A percentile compares a stretch with the other conserved stretches of the same genome.
phyloP scores from a whole-genome alignment of 768 basidiomycete genomes.

The Auriscalpium vulgare region DNA sequence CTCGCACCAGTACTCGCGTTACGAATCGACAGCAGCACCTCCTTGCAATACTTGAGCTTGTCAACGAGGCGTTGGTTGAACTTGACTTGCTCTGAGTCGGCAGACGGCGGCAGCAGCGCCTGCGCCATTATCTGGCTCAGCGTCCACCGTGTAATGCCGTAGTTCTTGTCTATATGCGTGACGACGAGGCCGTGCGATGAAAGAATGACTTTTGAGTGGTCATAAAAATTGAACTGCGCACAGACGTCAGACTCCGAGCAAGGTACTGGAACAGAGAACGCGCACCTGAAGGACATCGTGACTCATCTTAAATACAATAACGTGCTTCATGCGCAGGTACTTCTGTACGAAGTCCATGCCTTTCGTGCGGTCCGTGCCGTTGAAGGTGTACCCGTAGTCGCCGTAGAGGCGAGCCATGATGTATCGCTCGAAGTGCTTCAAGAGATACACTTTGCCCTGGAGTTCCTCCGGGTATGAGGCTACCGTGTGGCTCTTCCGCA shows the following conservation, averaged over 20 bases:
- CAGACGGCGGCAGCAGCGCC: constrained; percentile 31
- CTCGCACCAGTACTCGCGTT: constrained; percentile 39
- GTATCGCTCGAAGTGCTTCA: constrained; percentile 91
- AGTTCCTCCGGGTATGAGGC: constrained; percentile 73
- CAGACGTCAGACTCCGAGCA: constrained; percentile 2
- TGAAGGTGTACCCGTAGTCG: constrained; percentile 76
- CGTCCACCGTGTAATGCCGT: constrained; percentile 65
- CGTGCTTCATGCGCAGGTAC: constrained; percentile 94
- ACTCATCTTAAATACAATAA: constrained; percentile 93
- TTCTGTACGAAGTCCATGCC: constrained; percentile 97
- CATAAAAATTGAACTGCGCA: constrained; percentile 93
- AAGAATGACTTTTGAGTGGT: constrained; percentile 91
- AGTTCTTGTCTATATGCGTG: constrained; percentile 88
- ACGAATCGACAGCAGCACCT: constrained; percentile 67
- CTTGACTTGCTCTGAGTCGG: constrained; percentile 50
- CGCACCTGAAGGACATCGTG: constrained; percentile 91
- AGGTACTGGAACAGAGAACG: constrained; percentile 1
- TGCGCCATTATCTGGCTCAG: constrained; percentile 63
- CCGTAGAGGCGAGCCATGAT: constrained; percentile 87
- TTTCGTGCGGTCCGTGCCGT: constrained; percentile 54
- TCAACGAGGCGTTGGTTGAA: constrained; percentile 59
- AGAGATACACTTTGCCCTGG: constrained; percentile 83
- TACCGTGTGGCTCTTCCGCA: constrained; percentile 65
- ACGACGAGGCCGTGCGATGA: constrained; percentile 72
- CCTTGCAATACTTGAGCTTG: constrained; percentile 82